These are phyloP conservation scores for Crithidia fasciculata DNA, from an alignment of 208 protist genomes.

Conservation along the genomic window DNA sequence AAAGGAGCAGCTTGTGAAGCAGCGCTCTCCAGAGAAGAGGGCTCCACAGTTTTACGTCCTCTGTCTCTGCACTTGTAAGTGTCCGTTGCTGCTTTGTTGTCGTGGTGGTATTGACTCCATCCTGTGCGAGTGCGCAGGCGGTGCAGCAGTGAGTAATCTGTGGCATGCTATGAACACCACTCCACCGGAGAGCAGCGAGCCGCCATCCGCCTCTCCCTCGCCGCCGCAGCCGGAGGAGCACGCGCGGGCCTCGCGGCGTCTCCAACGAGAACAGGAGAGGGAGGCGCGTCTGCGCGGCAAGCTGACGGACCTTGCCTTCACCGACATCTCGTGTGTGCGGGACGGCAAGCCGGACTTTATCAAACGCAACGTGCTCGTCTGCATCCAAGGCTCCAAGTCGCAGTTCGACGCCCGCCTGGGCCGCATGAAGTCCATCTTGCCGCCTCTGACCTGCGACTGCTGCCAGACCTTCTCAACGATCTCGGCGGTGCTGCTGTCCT, in stretches of 20 bases:
- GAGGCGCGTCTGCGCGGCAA: slow-evolving; percentile 57
- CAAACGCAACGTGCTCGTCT: slow-evolving; percentile 50
- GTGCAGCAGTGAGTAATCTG: not conserved
- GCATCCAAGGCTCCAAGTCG: slow-evolving; percentile 75
- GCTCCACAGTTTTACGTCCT: too few relatives aligned
- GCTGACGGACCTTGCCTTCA: slow-evolving; percentile 70
- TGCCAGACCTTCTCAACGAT: slow-evolving; percentile 90
- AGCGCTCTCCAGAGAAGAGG: too few relatives aligned
- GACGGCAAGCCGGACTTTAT: slow-evolving; percentile 60
- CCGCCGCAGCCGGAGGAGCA: slow-evolving; percentile 10
- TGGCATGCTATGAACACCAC: slow-evolving; percentile 19
- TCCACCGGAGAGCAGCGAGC: slow-evolving; percentile 11
- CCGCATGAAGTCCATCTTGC: slow-evolving; percentile 55
- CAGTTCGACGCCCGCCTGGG: slow-evolving; percentile 80
- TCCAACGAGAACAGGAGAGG: slow-evolving; percentile 62
- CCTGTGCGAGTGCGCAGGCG: too few relatives aligned
- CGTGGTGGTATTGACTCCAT: too few relatives aligned
- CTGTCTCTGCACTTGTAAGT: too few relatives aligned
- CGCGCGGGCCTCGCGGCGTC: slow-evolving; percentile 10
- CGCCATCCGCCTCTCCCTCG: slow-evolving; percentile 13
- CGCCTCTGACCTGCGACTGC: slow-evolving; percentile 81
- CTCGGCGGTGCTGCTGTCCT: slow-evolving; percentile 76
- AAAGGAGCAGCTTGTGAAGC: too few relatives aligned
- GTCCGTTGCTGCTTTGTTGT: too few relatives aligned
- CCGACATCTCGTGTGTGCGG: slow-evolving; percentile 52